Base-by-base conservation (phyloP, 768 basidiomycete genomes). In the Mycena belliarum region DNA sequence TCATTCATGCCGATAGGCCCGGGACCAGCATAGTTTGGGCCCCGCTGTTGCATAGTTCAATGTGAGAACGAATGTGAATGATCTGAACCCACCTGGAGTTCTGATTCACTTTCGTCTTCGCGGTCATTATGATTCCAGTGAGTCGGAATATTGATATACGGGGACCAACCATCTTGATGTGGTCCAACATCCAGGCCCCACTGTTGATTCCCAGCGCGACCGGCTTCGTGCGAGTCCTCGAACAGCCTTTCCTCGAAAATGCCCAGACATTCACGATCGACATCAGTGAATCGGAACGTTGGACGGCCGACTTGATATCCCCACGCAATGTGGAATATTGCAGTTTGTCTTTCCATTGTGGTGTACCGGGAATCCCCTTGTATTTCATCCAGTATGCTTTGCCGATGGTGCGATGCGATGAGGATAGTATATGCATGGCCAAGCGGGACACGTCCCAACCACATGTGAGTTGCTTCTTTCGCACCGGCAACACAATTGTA, bases 121-220 rank as follows among this genome's bases (percentile, higher is more conserved):
- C 33, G 50, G 49, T 64, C 52, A 3, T 41, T 56, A 29, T 56
- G 59, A 24, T 57, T 47, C 63, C 63, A 64, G n/a, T 61, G 43
- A 3, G 28, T 11, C 0, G 59, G 63, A n/a, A 59, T 12, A 40
- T 48, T 33, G 0, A 11, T 4, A n/a, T 61, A 65, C 32, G 62
- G 65, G 61, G 45, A 35, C 68, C 68, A 69, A 16, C 25, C 28
- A 24, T 65, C 61, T 42, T 69, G 65, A 43, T 68, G 68, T 21
- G 50, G 38, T 2, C 68, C 67, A 2, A 42, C 50, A 62, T 70
- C 65, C 15, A 68, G 37, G 6, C 68, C 69, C 66, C 69, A 70
- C 25, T 68, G 69, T 8, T 60, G 47, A 56, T 69, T 56, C 3
- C 69, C 63, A 10, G 68, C 61, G 0, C 51, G 33, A 16, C 69